Evolutionary conservation across 2,329 filamentous ascomycete genomes (phyloP), one percentile per base, ranked within the genome.

Genomic region (Colletotrichum cordylinicola): DNA sequence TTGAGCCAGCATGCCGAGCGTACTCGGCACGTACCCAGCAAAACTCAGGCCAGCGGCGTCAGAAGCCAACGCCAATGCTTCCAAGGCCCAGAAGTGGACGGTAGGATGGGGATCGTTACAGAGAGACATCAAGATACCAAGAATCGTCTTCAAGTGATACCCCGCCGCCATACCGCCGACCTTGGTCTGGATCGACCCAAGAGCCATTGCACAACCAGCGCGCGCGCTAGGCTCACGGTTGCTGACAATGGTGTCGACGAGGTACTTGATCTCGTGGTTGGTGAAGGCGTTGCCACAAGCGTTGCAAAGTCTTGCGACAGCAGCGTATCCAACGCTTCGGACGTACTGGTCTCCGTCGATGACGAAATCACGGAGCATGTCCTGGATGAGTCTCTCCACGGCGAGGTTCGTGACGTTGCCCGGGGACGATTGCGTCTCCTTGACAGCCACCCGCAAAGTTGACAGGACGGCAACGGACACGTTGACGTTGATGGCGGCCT

Each of bases 111-210:
- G 95, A 81, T 99, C 97, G 79, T 96, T 98, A 83, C 96, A 96
- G 12, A 99, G 90, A 9, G 97, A 98, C 94, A 98, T 98, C n/a
- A 99, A 87, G 52, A 99, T 98, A 21, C 96, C 94, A n/a, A 98
- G 91, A 66, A 99, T 98, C 2, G 96, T 98, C 87, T 98, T 98
- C 67, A 99, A 89, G 83, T 99, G 97, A 80, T 97, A 96, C 5
- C 96, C 96, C 70, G 97, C 97, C 69, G 97, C 97, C 96, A 99
- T 98, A 72, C 97, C 96, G 73, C 97, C 98, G 39, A 99, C 94
- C 83, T 98, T 96, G 21, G 95, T 94, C 85, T 99, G 96, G 67
- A 99, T 98, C 72, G 94, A 94, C 10, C 97, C 97, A 35, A 99
- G 87, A 15, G 97, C 96, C 88, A 98, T 95, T 18, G 98, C 97